These are phyloP conservation scores for Moesziomyces parantarcticus DNA, from an alignment of 1,284 basidiomycete genomes.

Conservation along the genomic window DNA sequence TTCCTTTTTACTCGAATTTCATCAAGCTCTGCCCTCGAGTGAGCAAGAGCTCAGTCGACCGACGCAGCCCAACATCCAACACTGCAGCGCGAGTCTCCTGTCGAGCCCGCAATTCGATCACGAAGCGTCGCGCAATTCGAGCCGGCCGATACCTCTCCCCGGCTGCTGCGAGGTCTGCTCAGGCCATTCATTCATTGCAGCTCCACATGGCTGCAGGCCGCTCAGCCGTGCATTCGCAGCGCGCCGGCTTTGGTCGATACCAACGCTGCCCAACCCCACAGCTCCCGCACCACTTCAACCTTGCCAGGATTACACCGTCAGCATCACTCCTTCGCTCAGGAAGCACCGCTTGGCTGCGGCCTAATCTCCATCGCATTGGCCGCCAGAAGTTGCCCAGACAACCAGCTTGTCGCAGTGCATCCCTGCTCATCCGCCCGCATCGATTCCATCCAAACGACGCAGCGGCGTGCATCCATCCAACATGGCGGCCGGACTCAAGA, in stretches of 20 bases:
- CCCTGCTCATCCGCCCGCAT: neutral
- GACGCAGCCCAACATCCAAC: neutral
- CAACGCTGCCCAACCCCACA: neutral
- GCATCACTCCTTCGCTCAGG: neutral
- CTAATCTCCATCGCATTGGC: neutral
- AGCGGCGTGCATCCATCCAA: constrained; percentile 12
- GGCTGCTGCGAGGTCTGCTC: neutral
- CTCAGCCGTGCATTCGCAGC: neutral
- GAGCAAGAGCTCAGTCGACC: neutral
- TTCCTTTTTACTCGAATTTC: neutral
- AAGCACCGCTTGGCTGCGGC: neutral
- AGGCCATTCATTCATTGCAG: neutral
- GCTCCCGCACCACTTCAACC: neutral
- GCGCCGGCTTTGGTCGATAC: neutral
- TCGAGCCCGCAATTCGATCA: neutral
- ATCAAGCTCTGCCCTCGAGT: neutral
- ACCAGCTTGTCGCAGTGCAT: neutral
- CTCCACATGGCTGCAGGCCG: neutral
- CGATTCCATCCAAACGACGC: constrained; percentile 13
- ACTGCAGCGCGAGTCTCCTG: neutral
- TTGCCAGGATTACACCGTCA: too few species aligned
- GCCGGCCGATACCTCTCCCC: neutral
- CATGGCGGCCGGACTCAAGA: constrained; percentile 59
- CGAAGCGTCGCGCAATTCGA: neutral
- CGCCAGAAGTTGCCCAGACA: neutral